phyloP scores from a whole-genome alignment of 495 filamentous ascomycete species.

The Clavariopsis aquatica region DNA sequence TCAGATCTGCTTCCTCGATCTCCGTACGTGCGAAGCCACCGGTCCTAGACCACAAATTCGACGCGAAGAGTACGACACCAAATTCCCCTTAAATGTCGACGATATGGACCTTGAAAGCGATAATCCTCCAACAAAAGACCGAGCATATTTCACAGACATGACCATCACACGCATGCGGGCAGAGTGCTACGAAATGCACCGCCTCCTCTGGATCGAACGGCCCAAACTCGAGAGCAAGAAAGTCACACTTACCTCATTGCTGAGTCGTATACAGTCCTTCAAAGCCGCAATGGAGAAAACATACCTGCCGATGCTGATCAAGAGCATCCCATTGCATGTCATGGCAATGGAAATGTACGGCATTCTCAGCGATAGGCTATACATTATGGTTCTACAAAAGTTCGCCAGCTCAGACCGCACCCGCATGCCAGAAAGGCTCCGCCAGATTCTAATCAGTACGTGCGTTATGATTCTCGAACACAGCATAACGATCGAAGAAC shows the following conservation, averaged over 20 bases:
- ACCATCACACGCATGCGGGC: constrained; percentile 67
- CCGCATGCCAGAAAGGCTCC: constrained; percentile 53
- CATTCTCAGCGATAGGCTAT: constrained; percentile 60
- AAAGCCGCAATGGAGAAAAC: constrained; percentile 58
- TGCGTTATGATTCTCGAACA: constrained; percentile 59
- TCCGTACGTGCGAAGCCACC: constrained; percentile 73
- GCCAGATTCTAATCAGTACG: constrained; percentile 53
- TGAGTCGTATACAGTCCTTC: constrained; percentile 65
- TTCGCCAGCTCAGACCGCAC: constrained; percentile 53
- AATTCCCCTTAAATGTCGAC: constrained; percentile 66
- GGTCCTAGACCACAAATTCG: constrained; percentile 69
- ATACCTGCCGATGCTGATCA: constrained; percentile 61
- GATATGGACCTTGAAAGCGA: constrained; percentile 56
- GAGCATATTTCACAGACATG: constrained; percentile 65
- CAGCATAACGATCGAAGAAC: constrained; percentile 61
- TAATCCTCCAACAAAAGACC: constrained; percentile 46
- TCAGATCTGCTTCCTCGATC: constrained; percentile 72
- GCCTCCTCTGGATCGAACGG: constrained; percentile 64
- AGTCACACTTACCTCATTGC: constrained; percentile 56
- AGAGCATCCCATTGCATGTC: constrained; percentile 58
- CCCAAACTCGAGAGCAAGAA: constrained; percentile 61
- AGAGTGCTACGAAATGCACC: constrained; percentile 72
- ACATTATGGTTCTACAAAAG: constrained; percentile 65
- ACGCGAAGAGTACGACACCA: constrained; percentile 69
- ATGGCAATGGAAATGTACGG: constrained; percentile 62